Percentiles rank a stretch among this genome's conserved stretches.
Evolutionary conservation across 306 rosid species (phyloP).

Genomic region (Fagus sylvatica): DNA sequence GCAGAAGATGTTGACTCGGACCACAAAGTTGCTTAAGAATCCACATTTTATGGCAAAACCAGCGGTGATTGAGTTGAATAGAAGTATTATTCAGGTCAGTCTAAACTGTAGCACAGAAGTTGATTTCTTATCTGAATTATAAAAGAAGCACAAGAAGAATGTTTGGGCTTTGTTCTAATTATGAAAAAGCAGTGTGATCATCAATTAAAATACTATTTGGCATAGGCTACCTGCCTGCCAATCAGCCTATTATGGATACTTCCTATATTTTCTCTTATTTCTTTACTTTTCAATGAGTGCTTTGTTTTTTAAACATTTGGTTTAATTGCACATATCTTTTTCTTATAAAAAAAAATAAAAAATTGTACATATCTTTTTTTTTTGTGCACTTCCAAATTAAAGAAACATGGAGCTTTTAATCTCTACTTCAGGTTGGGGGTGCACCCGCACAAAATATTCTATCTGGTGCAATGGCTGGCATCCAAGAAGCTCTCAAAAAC

Average conservation of each 20-base stretch:
- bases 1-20: conserved; percentile 61
- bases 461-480: conserved; percentile 54
- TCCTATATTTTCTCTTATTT: neutral
- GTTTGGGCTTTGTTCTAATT: neutral
- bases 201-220: neutral
- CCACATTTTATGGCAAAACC: conserved; percentile 83
- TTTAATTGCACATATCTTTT: neutral
- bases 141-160: neutral
- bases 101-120: neutral
- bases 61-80: conserved; percentile 61
- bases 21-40: conserved; percentile 68
- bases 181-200: neutral
- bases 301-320: neutral
- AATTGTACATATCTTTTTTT: neutral
- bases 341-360: too few species aligned
- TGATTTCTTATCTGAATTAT: neutral
- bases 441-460: conserved; percentile 63
- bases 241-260: neutral
- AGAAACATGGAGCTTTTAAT: neutral
- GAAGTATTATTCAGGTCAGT: conserved; percentile 60
- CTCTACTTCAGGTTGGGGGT: conserved; percentile 64
- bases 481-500: conserved; percentile 68
- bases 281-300: neutral
- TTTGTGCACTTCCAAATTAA: neutral
- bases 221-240: neutral